These are phyloP conservation scores for Pyrenochaeta sp. DNA, from an alignment of 2,329 filamentous ascomycete genomes.

Conservation along the genomic window DNA sequence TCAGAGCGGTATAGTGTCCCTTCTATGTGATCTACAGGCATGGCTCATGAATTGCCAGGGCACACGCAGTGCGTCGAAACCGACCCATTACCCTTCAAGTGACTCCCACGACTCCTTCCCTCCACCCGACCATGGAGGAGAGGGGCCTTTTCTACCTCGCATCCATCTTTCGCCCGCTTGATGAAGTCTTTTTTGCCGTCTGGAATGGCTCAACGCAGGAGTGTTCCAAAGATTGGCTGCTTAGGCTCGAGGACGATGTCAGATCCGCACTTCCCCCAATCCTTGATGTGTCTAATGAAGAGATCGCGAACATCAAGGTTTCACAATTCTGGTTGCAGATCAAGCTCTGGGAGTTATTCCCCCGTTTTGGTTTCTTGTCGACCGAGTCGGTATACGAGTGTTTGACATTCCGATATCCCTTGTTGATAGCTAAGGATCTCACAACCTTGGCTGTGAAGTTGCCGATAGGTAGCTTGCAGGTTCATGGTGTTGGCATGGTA, in stretches of 20 bases:
- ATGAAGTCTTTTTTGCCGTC: constrained; percentile 68
- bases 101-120: constrained; percentile 70
- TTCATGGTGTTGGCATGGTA: constrained; percentile 43
- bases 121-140: constrained; percentile 67
- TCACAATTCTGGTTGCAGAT: constrained; percentile 73
- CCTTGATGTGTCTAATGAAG: constrained; percentile 61
- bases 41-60: constrained; percentile 51
- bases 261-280: constrained; percentile 63
- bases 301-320: constrained; percentile 63
- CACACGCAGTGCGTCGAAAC: constrained; percentile 75
- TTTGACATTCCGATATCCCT: constrained; percentile 70
- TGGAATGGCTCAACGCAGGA: constrained; percentile 73
- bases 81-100: constrained; percentile 75
- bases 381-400: constrained; percentile 58
- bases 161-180: constrained; percentile 71
- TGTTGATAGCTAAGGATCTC: constrained; percentile 69
- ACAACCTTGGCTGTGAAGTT: constrained; percentile 51
- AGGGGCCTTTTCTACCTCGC: constrained; percentile 64
- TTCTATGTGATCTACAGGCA: no score
- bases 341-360: constrained; percentile 69
- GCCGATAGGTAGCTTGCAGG: constrained; percentile 30
- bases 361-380: constrained; percentile 63
- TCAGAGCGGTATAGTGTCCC: constrained; percentile 31
- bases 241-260: constrained; percentile 69
- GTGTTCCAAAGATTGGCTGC: constrained; percentile 66